Base-by-base conservation (phyloP, 2,329 filamentous ascomycete genomes). In the Gaeumannomyces sp. region DNA sequence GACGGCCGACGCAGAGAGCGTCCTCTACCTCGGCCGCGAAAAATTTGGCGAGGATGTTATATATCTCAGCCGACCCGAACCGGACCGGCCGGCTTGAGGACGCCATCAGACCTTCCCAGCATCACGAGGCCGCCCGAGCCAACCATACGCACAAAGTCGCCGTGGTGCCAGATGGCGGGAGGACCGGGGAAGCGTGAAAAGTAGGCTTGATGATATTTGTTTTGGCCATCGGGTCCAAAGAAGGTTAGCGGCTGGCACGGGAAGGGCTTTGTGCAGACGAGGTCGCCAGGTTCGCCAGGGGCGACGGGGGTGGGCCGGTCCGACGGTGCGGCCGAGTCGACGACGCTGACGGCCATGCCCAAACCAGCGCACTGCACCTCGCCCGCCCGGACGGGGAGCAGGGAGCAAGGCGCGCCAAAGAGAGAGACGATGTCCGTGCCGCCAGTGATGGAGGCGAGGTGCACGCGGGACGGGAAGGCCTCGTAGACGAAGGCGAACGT, bases 391-490 rank as follows among this genome's bases (percentile, higher is more conserved):
- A 94, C 90, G 1, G 91, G 90, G 1, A 91, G 80, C 4, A 93
- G 81, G 0, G 90, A 89, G 64, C 89, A 94, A 0, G 93, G 91
- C 0, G 92, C 89, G 59, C 93, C 94, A 72, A 98, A 99, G 45
- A 98, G 85, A 0, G 93, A 97, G 69, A 98, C 92, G 71, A 98
- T 98, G 74, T 99, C 95, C 3, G 94, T 98, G 62, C 94, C 95
- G 53, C 95, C 95, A 0, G 94, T 98, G 72, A 99, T 98, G 65
- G 91, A 96, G 61, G 89, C 92, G 10, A 98, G 85, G 76, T 97
- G 94, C 69, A 98, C 82, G n/a, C 84, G 80, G 0, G 84, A 72
- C 2, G 93, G 92, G 72, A 98, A 96, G 1, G 90, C 89, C 31
- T 84, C 79, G 78, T 98, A 97, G 64, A 97, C 88, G 72, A 96